Conservation (phyloP, 2,329 filamentous ascomycete species). For the Fusarium nygamai region DNA sequence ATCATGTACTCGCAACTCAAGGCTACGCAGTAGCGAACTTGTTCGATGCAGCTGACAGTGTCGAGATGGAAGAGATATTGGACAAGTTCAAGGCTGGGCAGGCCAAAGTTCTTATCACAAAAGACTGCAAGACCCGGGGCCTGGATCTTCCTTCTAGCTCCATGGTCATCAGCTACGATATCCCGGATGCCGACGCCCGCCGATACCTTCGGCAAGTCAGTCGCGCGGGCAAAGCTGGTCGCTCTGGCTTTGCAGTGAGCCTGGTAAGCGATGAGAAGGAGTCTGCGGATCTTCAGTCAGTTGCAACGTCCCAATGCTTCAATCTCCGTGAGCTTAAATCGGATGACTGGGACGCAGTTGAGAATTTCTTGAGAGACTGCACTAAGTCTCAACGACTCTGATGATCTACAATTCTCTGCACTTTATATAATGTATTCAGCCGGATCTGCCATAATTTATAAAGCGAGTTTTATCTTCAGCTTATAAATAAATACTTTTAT, state of each 20-base stretch:
- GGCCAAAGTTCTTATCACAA: not conserved
- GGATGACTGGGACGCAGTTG: not conserved
- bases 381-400: too few species aligned
- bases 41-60: too few species aligned
- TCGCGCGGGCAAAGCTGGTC: not conserved
- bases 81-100: too few species aligned
- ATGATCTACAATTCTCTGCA: accelerated
- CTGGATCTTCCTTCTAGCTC: not conserved
- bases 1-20: not conserved
- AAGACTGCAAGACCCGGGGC: not conserved
- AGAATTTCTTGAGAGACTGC: not conserved
- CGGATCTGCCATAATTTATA: accelerated
- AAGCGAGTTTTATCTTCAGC: accelerated
- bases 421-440: accelerated
- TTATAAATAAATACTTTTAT: not conserved
- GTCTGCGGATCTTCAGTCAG: accelerated
- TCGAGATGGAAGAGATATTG: too few species aligned
- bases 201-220: not conserved
- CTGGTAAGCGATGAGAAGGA: not conserved
- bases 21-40: not conserved
- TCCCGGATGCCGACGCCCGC: not conserved
- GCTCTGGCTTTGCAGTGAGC: not conserved
- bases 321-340: not conserved
- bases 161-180: not conserved
- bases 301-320: not conserved